Base-by-base conservation (phyloP, 179 eudicot species). In the Spinacia oleracea region DNA sequence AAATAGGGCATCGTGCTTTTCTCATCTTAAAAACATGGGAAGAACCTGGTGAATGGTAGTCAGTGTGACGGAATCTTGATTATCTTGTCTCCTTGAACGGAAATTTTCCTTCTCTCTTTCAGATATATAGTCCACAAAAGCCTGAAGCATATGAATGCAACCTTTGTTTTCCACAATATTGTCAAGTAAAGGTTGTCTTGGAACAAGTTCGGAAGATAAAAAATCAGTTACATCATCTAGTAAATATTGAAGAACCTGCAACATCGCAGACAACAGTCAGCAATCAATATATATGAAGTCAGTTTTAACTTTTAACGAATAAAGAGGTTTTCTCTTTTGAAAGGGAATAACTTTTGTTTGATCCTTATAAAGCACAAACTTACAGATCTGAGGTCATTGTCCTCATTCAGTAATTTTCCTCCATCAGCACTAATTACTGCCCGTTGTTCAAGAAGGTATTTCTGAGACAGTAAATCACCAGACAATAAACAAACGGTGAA, bases 1-100 rank as follows among this genome's bases (percentile, higher is more conserved):
- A 43, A 72, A 67, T 29, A 69, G 46, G 20, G 34, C 58, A 70
- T 51, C 15, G 48, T 8, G 29, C 63, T 34, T 56, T 34, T n/a
- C 25, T n/a, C 51, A 45, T 32, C 43, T 27, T 38, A 6, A 40
- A 45, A 23, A 67, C 38, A 63, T 34, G 32, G 48, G 20, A 67
- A 83, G 31, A 80, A 95, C 97, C 97, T 95, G 98, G 87, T 91
- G 98, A 80, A 93, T 93, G 45, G 98, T 95, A 31, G 97, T 93
- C 70, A 95, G 85, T 77, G 95, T 93, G 71, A 93, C 95, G 77
- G 95, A 89, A 84, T 95, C 87, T 78, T 87, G 80, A 84, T 95
- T 95, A 43, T 95, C 91, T 81, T 79, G 90, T 81, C 89, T 88
- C 87, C 97, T 90, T 62, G 83, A 83, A 50, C 83, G 93, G 74